Base-by-base conservation (phyloP, 1,284 basidiomycete genomes). In the Fomitopsis palustris region DNA sequence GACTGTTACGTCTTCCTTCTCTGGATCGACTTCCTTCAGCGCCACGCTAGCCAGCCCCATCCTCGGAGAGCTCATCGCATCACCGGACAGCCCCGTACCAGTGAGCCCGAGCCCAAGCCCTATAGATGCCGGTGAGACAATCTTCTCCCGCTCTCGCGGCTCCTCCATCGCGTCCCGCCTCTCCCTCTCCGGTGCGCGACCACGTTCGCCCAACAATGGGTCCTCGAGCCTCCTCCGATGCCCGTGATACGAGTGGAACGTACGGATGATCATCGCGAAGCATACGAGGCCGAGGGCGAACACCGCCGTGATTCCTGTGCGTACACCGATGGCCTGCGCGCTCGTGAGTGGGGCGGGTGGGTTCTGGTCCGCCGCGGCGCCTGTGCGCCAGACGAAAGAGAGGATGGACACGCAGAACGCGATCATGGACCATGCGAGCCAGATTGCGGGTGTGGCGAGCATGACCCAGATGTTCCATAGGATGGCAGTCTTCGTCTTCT, bases 381-480 rank as follows among this genome's bases (percentile, higher is more conserved):
- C 88, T 0, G 83, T 84, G 45, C 87, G 82, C 89, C 89, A 92
- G 42, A 90, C 83, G 64, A 83, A 92, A 4, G 84, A 79, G 19
- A 90, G 75, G 63, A 92, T 87, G n/a, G 86, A 76, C 4, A 79
- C 70, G 62, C 87, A 73, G 72, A 92, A 92, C 53, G 84, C 76
- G 17, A 89, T 75, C 80, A 92, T 86, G 0, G 88, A 85, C 88
- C 89, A 92, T 17, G 87, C 80, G 62, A 92, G 81, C 84, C 87
- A 92, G 16, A 91, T 75, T 0, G 81, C 84, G 0, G 90, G 90
- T 74, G 89, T 85, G 0, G 87, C 83, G 16, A 92, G 75, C 9
- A 92, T 67, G 1, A 91, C 86, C 90, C 90, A 92, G 14, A 90
- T 86, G 62, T 92, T 92, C 90, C 90, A 92, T 70, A 82, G 78